Base-by-base conservation (phyloP, 2,329 filamentous ascomycete species). In the Diplodia corticola region DNA sequence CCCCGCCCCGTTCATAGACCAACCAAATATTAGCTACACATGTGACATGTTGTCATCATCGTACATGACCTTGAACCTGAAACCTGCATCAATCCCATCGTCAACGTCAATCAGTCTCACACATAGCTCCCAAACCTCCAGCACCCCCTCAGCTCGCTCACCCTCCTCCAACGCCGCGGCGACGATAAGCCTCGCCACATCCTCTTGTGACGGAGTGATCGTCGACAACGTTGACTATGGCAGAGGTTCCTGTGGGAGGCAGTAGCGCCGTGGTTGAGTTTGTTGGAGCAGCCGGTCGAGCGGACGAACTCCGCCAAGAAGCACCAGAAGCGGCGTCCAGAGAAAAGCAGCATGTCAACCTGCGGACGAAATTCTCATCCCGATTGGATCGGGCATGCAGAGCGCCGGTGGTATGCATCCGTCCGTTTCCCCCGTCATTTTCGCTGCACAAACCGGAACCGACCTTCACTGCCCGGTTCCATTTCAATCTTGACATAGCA, bases 121-220 rank as follows among this genome's bases (percentile, higher is more conserved):
- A n/a, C n/a, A n/a, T n/a, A n/a, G n/a, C n/a, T n/a, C n/a, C n/a
- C n/a, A n/a, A n/a, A n/a, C 70, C 35, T 77, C 74, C 2, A n/a
- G n/a, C 81, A 78, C 4, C n/a, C 40, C 84, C 84, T 85, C 24
- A 75, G 75, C 3, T 77, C 30, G 28, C 9, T 33, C 30, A 7
- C 30, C 70, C 24, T 80, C 67, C n/a, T 78, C 77, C 15, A 86
- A 69, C 3, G 76, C 66, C 4, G 75, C 77, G 7, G 75, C 77
- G 7, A 77, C 78, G 5, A 84, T 76, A 64, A 82, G 85, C 40
- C 72, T 77, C 3, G 79, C 83, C 48, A 86, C 73, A 69, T 86
- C 84, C 4, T n/a, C n/a, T n/a, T n/a, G n/a, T n/a, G n/a, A n/a
- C n/a, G n/a, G n/a, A n/a, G n/a, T n/a, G n/a, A n/a, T n/a, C n/a